Evolutionary conservation across 768 basidiomycete species (phyloP), one percentile per base, ranked within the genome.

Genomic region (Termitomyces sp.): DNA sequence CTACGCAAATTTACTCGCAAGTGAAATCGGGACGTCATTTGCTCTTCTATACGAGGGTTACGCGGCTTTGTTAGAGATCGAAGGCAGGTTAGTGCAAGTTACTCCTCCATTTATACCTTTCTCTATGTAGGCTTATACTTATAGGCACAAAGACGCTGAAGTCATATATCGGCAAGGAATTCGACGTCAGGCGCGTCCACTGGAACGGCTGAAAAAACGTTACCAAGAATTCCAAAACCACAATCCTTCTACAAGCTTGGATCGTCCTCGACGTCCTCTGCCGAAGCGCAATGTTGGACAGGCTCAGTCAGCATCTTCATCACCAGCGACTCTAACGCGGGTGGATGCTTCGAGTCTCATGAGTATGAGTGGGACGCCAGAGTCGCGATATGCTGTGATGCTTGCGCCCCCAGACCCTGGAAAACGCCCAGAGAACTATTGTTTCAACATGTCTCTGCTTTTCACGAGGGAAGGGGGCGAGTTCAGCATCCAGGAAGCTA

Each of bases 1-100:
- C 38, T 98, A 92, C 74, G 83, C 85, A 32, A 88, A 86, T 72
- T 74, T 95, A 56, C 74, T 91, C 65, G 83, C 84, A 57, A 86
- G 82, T 62, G 87, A 86, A 47, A 88, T 95, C 68, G 94, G 92
- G 10, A 87, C 83, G 32, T 81, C 83, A 1, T 91, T 90, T 71
- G 86, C 92, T 1, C 76, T 89, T 49, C 76, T 97, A 51, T 99
- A 97, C 69, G 94, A 96, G 72, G 94, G 96, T 67, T 98, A 94
- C 73, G 94, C 96, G 2, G 75, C 80, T 42, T 79, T 87, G 3
- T 78, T 96, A 58, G 95, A 98, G 75, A 76, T 79, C 49, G 81
- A 82, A 46, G 88, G 89, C 67, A 84, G 86, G 96, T 96, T 14
- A 55, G 60, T 46, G 5, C 46, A n/a, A 34, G 7, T 32, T 40